A percentile compares a stretch with the other conserved stretches of the same genome.
Evolutionary conservation across 768 basidiomycete species (phyloP).

Genomic region (Rubroboletus satanas): DNA sequence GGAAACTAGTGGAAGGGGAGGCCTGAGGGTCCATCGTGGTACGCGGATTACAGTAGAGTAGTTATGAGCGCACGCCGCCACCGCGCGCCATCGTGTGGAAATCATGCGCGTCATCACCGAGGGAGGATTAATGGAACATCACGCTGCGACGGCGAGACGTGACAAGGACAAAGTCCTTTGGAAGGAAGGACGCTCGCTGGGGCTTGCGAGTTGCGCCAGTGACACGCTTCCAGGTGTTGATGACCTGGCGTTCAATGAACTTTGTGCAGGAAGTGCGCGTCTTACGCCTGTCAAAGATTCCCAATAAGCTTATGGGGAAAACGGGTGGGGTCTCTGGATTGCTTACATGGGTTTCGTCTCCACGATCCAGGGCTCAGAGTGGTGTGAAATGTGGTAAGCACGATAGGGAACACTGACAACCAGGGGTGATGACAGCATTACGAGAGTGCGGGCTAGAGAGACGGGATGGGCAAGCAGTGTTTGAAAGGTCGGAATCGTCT

Average conservation of each 20-base stretch:
- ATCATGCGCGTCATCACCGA: slow-evolving; percentile 16
- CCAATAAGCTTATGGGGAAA: not conserved
- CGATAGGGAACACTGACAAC: slow-evolving; percentile 6
- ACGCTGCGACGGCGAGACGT: slow-evolving; percentile 53
- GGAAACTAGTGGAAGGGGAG: not conserved
- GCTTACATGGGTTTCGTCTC: slow-evolving; percentile 26
- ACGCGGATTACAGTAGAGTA: not conserved
- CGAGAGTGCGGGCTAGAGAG: not conserved
- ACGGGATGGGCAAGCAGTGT: not conserved
- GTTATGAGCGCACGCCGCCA: slow-evolving; percentile 17
- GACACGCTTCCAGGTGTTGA: slow-evolving; percentile 59
- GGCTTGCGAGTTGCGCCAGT: slow-evolving; percentile 50
- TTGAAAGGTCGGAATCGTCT: slow-evolving; percentile 16
- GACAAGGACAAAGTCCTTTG: slow-evolving; percentile 60
- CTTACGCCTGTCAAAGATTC: slow-evolving; percentile 14
- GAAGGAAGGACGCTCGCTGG: slow-evolving; percentile 50
- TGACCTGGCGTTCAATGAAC: slow-evolving; percentile 53
- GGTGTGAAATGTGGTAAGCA: slow-evolving; percentile 11
- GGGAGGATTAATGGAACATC: slow-evolving; percentile 30
- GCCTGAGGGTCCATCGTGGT: slow-evolving; percentile 2
- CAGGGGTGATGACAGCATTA: slow-evolving; percentile 10
- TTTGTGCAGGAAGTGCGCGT: slow-evolving; percentile 38
- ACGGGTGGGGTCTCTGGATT: not conserved
- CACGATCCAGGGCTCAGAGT: slow-evolving; percentile 25
- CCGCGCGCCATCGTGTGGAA: not conserved